Percentiles rank a stretch among this genome's conserved stretches.
phyloP scores from a whole-genome alignment of 345 rosid genomes.

The Hypericum perforatum region DNA sequence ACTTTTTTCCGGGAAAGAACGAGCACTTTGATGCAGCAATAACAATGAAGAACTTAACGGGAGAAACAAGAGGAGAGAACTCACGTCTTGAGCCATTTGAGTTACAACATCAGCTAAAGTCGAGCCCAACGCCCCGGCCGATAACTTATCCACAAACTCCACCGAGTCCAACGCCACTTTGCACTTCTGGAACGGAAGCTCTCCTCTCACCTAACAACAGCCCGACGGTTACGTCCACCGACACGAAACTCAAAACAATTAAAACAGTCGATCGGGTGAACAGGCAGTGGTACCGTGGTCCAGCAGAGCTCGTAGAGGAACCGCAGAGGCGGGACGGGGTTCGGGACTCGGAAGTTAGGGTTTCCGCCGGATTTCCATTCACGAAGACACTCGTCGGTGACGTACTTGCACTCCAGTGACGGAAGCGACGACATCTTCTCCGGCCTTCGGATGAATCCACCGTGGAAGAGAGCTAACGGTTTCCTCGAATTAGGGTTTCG shows the following conservation, averaged over 20 bases:
- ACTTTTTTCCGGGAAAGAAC: too few species aligned
- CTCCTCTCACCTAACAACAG: conserved; percentile 70
- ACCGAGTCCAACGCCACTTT: conserved; percentile 58
- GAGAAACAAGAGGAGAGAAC: conserved; percentile 7
- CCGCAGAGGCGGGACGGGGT: conserved; percentile 69
- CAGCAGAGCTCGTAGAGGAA: conserved; percentile 91
- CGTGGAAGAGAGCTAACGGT: too few species aligned
- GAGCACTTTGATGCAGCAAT: neutral
- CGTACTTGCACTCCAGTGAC: conserved; percentile 47
- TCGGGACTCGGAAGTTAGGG: conserved; percentile 39
- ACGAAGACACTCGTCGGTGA: conserved; percentile 64
- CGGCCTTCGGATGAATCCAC: too few species aligned
- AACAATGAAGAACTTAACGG: neutral
- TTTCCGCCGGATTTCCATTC: conserved; percentile 63
- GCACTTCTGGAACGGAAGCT: conserved; percentile 77
- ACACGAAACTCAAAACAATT: neutral
- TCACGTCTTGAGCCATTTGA: conserved; percentile 92
- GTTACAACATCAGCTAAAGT: conserved; percentile 68
- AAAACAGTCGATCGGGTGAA: neutral
- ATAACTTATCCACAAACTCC: conserved; percentile 42
- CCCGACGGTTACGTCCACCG: neutral
- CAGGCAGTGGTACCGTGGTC: conserved; percentile 39
- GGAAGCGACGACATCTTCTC: conserved; percentile 37
- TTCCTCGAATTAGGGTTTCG: too few species aligned
- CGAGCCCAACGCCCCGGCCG: conserved; percentile 50